phyloP scores from a whole-genome alignment of 176 grass and related monocot species.

The Rhynchospora tenuis region DNA sequence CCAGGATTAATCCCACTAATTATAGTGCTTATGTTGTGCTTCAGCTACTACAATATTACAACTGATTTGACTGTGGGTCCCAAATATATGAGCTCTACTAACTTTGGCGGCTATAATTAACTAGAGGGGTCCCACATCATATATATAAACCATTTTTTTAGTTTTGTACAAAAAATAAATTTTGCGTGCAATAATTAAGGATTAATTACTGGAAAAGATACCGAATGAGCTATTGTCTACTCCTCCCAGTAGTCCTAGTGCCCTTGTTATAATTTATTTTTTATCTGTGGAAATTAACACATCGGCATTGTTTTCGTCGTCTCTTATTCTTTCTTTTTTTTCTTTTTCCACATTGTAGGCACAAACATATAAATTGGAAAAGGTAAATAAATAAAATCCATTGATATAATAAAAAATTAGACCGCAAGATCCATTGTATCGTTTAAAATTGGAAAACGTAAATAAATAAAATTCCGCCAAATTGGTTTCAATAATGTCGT shows the following conservation, averaged over 20 bases:
- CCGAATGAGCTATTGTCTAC: background rate
- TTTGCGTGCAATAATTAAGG: background rate
- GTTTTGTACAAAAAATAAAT: background rate
- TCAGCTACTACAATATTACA: constrained; percentile 1
- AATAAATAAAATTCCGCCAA: background rate
- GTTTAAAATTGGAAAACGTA: background rate
- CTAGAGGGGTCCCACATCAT: constrained; percentile 7
- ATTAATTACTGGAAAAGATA: background rate
- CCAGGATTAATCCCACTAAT: constrained; percentile 3
- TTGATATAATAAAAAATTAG: background rate
- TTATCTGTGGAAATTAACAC: background rate
- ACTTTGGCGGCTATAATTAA: background rate
- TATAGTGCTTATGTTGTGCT: constrained; percentile 15
- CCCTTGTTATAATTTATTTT: background rate
- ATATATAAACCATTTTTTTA: background rate
- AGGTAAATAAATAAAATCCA: no score
- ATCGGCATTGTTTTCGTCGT: background rate
- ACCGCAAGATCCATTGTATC: background rate
- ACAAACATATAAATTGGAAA: no score
- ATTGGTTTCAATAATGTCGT: background rate
- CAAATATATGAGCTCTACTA: background rate
- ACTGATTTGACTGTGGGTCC: constrained; percentile 13
- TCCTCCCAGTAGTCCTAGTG: background rate
- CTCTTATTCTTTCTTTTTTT: background rate
- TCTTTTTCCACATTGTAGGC: background rate